phyloP scores from a whole-genome alignment of 1,284 basidiomycete species.

The Gymnopus androsaceus region DNA sequence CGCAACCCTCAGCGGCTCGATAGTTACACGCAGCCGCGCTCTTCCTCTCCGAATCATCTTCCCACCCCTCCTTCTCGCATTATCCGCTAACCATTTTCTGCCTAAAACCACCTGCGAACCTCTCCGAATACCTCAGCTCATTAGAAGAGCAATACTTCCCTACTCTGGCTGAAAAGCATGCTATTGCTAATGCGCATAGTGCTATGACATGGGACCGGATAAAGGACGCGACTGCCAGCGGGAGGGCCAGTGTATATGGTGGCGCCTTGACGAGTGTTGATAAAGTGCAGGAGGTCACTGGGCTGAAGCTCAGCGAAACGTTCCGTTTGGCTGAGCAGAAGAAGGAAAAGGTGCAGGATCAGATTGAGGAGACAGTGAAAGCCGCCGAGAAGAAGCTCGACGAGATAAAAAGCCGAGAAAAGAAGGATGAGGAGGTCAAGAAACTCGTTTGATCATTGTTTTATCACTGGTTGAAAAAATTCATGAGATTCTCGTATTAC shows the following conservation, averaged over 20 bases:
- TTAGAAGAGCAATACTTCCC: constrained; percentile 76
- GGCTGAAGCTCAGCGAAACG: constrained; percentile 68
- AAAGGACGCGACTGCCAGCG: constrained; percentile 43
- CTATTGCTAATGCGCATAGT: constrained; percentile 63
- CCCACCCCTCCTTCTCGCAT: constrained; percentile 68
- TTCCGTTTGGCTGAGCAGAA: constrained; percentile 43
- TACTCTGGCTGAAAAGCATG: constrained; percentile 66
- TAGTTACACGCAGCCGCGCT: constrained; percentile 77
- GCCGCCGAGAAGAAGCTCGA: constrained; percentile 23
- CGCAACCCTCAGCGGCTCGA: constrained; percentile 83
- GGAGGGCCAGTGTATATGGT: constrained; percentile 43
- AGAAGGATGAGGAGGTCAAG: constrained; percentile 18
- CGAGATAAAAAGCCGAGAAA: constrained; percentile 28
- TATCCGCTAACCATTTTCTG: constrained; percentile 77
- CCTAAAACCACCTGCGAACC: constrained; percentile 75
- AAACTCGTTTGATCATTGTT: constrained; percentile 1
- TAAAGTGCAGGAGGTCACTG: constrained; percentile 68
- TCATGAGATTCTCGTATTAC: too few relatives aligned
- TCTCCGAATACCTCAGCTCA: constrained; percentile 64
- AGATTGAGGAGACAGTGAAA: constrained; percentile 24
- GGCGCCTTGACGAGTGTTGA: constrained; percentile 55
- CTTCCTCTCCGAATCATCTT: constrained; percentile 68
- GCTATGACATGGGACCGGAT: constrained; percentile 57
- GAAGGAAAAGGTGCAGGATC: constrained; percentile 14
- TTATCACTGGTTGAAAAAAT: too few relatives aligned